Base-by-base conservation (phyloP, 106 monocot species). In the Acorus calamus region DNA sequence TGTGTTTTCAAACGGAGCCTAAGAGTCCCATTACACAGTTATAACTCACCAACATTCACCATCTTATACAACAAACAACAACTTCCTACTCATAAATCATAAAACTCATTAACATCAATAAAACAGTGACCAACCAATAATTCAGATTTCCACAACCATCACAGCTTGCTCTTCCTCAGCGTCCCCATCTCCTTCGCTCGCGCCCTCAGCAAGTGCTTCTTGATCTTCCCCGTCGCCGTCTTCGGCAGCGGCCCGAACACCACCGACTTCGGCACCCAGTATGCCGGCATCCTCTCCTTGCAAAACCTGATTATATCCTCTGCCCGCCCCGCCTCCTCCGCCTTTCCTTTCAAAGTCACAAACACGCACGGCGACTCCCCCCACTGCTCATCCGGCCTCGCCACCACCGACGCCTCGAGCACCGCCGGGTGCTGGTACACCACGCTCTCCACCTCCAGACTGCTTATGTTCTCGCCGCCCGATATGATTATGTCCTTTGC, bases 321-420 rank as follows among this genome's bases (percentile, higher is more conserved):
- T 0, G 61, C 68, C 41, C 80, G 4, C 7, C 68, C 78, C n/a
- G 7, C 42, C 43, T 87, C 76, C 54, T 80, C 61, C 53, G 68
- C 52, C 4, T 63, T 62, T 0, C 66, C 64, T 55, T 88, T 88
- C 47, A 78, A 50, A 0, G 78, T 81, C 61, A 88, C 73, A 70
- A 88, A 88, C 1, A 83, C 87, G 46, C 87, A 88, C 0, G 87
- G 87, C 6, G 87, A 88, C 59, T 88, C 87, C 11, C 87, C 87
- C 87, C 87, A 88, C 64, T 53, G 74, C 66, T 84, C 87, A 6
- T 88, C 84, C 0, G 77, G 69, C 2, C 87, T 77, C 9, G 87
- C 87, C 53, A 84, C 87, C 60, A 88, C 84, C 9, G 83, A 75
- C 5, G 14, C 78, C 64, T 88, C 87, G 9, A 88, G 58, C 49